A percentile compares a stretch with the other conserved stretches of the same genome.
phyloP scores from a whole-genome alignment of 1,284 basidiomycete species.

The Cryptococcus sp. region DNA sequence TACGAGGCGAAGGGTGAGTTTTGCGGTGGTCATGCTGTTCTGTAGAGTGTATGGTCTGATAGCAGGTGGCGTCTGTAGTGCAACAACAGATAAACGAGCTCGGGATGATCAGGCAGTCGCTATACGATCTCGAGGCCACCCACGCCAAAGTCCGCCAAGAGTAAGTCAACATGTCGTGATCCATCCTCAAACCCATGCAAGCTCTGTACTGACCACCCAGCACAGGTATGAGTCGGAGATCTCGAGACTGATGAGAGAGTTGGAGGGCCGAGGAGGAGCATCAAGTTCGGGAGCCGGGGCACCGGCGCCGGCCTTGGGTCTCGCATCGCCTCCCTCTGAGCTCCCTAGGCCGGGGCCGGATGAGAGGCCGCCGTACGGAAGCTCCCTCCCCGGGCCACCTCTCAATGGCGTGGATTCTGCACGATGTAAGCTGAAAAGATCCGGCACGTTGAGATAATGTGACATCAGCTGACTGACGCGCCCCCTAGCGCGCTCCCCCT shows the following conservation, averaged over 20 bases:
- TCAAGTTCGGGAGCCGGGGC: constrained; percentile 17
- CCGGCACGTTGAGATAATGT: background rate
- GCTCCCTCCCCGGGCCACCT: constrained; percentile 27
- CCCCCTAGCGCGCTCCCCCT: constrained; percentile 32
- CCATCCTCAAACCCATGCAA: background rate
- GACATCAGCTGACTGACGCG: background rate
- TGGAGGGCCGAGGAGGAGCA: constrained; percentile 54
- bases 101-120: constrained; percentile 66
- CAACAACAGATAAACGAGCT: constrained; percentile 67
- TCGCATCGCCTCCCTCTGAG: constrained; percentile 39
- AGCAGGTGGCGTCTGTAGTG: constrained; percentile 52
- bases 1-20: constrained; percentile 77
- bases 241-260: constrained; percentile 61
- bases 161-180: constrained; percentile 36
- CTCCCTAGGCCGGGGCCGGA: constrained; percentile 26
- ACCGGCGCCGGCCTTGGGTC: constrained; percentile 14
- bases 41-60: background rate
- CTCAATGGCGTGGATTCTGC: constrained; percentile 32
- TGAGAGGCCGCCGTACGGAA: constrained; percentile 22
- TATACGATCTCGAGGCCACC: constrained; percentile 72
- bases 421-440: constrained; percentile 17
- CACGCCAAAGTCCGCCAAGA: constrained; percentile 67
- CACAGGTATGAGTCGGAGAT: constrained; percentile 68
- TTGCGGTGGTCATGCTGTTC: background rate
- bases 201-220: background rate